Evolutionary conservation across 345 rosid species (phyloP), one percentile per base, ranked within the genome.

Genomic region (Boechera divaricarpa): DNA sequence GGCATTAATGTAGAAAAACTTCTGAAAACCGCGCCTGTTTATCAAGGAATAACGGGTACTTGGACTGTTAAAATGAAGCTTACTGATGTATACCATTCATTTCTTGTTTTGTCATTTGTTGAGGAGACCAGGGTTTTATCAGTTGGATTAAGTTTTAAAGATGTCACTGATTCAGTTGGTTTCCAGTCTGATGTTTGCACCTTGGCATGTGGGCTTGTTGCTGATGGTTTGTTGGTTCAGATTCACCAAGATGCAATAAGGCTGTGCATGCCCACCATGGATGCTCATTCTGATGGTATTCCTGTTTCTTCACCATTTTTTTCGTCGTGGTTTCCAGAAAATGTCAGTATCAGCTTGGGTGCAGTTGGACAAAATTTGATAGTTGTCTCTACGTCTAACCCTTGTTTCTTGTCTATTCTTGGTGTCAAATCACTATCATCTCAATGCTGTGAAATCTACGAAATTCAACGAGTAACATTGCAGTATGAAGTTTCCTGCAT

Each of bases 101-200:
- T 95, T 82, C 94, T 95, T 72, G 96, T 91, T 16, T 79, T 95
- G 55, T 91, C 99, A 33, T 95, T 95, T 86, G 97, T 95, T 69
- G 99, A 92, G 81, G 98, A 95, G 87, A 92, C 97, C 38, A 92
- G 99, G 80, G 89, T 92, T 53, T 86, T 95, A 38, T 91, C 96
- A 48, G 99, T 95, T 72, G 99, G 99, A 63, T 79, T 95, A 77
- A 95, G 89, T 87, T 95, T 95, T 72, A 86, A 85, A 63, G 99
- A 95, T 86, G 94, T 92, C 72, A 95, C 97, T 52, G 99, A 95
- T 80, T 87, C 90, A 26, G 93, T 92, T 79, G 99, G 99, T 74
- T 95, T 95, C 83, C 90, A 77, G 84, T 82, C 98, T 69, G 90
- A 95, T 82, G 96, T 91, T 74, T 89, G 97, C 82, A 92, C 99